Percentiles rank a stretch among this genome's conserved stretches.
phyloP scores from a whole-genome alignment of 2,329 filamentous ascomycete genomes.

The Paracoccidioides brasiliensis region DNA sequence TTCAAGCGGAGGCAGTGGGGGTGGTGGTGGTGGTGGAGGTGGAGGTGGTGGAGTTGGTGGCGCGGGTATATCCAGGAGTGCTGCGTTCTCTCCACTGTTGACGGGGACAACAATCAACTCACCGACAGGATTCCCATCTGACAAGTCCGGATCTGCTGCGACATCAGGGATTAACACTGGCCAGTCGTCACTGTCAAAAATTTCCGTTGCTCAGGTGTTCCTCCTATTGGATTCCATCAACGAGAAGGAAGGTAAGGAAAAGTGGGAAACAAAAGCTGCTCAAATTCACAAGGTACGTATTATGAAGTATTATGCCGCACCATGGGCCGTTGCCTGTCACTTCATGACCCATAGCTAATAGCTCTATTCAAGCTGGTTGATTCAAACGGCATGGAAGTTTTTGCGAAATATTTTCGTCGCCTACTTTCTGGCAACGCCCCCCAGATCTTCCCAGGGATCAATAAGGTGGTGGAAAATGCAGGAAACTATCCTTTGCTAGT shows the following conservation, averaged over 20 bases:
- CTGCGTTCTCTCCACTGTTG: slow-evolving; percentile 47
- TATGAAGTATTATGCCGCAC: not conserved
- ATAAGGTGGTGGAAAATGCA: slow-evolving; percentile 57
- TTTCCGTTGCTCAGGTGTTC: slow-evolving; percentile 90
- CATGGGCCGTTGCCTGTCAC: not conserved
- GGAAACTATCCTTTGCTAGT: slow-evolving; percentile 75
- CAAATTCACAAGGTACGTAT: slow-evolving; percentile 73
- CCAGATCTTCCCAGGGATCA: slow-evolving; percentile 75
- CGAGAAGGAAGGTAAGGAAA: slow-evolving; percentile 78
- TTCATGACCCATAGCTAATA: slow-evolving; percentile 3
- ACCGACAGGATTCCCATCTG: slow-evolving; percentile 39
- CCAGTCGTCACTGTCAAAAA: slow-evolving; percentile 63
- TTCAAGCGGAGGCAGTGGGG: slow-evolving; percentile 38
- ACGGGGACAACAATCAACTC: slow-evolving; percentile 43
- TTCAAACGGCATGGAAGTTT: slow-evolving; percentile 99
- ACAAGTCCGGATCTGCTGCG: slow-evolving; percentile 30
- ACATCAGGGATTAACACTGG: slow-evolving; percentile 33
- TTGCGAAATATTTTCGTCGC: slow-evolving; percentile 87
- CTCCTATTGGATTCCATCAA: slow-evolving; percentile 88
- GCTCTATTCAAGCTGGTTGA: slow-evolving; percentile 58
- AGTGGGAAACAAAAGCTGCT: slow-evolving; percentile 85
- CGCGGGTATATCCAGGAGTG: slow-evolving; percentile 43
- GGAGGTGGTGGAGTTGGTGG: slow-evolving; percentile 35
- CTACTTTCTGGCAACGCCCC: slow-evolving; percentile 81
- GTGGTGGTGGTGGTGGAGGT: slow-evolving; percentile 40